Conservation (phyloP, 805 yeast species). For the Scheffersomyces coipomensis region DNA sequence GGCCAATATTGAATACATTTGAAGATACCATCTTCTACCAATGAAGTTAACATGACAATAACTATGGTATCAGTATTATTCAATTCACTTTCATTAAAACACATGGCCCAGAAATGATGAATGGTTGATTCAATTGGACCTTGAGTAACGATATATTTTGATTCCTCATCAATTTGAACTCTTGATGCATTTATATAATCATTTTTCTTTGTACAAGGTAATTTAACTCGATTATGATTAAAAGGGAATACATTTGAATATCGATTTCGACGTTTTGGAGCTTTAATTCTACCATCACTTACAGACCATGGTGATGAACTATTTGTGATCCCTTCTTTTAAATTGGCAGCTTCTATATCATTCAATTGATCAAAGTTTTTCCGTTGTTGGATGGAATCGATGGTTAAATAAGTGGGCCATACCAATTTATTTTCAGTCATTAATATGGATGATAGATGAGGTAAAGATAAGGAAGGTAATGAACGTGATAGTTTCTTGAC, state of each 20-base stretch:
- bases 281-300: slow-evolving; percentile 7
- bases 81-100: slow-evolving; percentile 29
- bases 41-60: slow-evolving; percentile 50
- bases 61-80: slow-evolving; percentile 23
- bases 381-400: slow-evolving; percentile 3
- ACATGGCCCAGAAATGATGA: slow-evolving; percentile 51
- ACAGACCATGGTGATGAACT: slow-evolving; percentile 8
- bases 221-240: slow-evolving; percentile 32
- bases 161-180: slow-evolving; percentile 14
- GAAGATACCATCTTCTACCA: slow-evolving; percentile 38
- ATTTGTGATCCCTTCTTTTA: slow-evolving; percentile 6
- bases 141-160: slow-evolving; percentile 65
- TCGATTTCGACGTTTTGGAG: slow-evolving; percentile 23
- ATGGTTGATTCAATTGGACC: slow-evolving; percentile 51
- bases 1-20: slow-evolving; percentile 49
- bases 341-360: slow-evolving; percentile 11
- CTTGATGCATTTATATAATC: slow-evolving; percentile 44
- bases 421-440: background rate
- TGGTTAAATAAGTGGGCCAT: background rate
- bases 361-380: slow-evolving; percentile 11
- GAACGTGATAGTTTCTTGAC: background rate
- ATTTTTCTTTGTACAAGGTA: slow-evolving; percentile 17
- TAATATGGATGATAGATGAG: background rate
- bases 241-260: slow-evolving; percentile 42
- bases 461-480: background rate